Conservation (phyloP, 768 basidiomycete species). For the Russula foetens region DNA sequence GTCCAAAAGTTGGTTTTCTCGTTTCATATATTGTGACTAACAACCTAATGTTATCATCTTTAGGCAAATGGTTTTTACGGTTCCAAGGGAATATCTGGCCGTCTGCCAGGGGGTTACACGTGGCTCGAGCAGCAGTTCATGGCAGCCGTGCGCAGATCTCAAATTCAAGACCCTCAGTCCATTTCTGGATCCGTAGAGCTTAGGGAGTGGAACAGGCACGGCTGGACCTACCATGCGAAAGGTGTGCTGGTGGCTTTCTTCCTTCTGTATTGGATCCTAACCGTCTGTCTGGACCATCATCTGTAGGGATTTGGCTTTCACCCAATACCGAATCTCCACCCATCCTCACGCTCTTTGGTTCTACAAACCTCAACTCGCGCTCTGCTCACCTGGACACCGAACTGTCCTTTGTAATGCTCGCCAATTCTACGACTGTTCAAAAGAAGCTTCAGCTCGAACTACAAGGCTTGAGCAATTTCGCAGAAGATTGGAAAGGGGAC, state of each 20-base stretch:
- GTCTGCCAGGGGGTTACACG: conserved; percentile 95
- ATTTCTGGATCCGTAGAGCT: conserved; percentile 51
- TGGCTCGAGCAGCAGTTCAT: conserved; percentile 80
- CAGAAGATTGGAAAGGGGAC: conserved; percentile 50
- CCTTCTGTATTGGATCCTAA: not conserved
- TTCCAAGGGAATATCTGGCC: conserved; percentile 81
- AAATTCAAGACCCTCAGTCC: conserved; percentile 21
- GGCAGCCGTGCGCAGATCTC: conserved; percentile 45
- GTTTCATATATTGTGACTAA: not conserved
- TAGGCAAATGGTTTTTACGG: conserved; percentile 96
- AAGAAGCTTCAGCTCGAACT: conserved; percentile 47
- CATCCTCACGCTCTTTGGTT: conserved; percentile 79
- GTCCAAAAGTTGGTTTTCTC: conserved; percentile 58
- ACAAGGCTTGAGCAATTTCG: conserved; percentile 39
- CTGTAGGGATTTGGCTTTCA: conserved; percentile 81
- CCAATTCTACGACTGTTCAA: conserved; percentile 46
- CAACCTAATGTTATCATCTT: not conserved
- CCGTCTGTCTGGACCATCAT: not conserved
- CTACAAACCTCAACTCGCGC: conserved; percentile 89
- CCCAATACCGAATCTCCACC: conserved; percentile 45
- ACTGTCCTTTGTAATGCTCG: conserved; percentile 76
- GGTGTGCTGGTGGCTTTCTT: conserved; percentile 38
- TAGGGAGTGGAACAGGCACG: conserved; percentile 77
- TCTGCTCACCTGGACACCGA: conserved; percentile 89
- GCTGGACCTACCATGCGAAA: conserved; percentile 99